Evolutionary conservation across 306 rosid species (phyloP).

Genomic region (Datisca glomerata): DNA sequence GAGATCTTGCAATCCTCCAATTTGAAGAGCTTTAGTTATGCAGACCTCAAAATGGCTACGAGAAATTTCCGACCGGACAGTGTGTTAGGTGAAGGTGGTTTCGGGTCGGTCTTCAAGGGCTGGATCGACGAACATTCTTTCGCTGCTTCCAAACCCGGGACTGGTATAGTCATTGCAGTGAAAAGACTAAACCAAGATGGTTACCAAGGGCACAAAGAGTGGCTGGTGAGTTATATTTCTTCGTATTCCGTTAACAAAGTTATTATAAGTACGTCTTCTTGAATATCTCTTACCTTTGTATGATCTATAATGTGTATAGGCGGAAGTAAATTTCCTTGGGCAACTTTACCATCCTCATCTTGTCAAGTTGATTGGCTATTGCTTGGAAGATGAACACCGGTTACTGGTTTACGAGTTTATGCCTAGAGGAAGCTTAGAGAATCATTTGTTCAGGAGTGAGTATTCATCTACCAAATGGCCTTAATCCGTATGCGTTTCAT

Average conservation of each 20-base stretch:
- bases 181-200: slow-evolving; percentile 53
- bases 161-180: slow-evolving; percentile 52
- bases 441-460: slow-evolving; percentile 63
- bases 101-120: slow-evolving; percentile 61
- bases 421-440: slow-evolving; percentile 67
- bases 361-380: slow-evolving; percentile 48
- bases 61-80: slow-evolving; percentile 53
- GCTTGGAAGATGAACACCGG: slow-evolving; percentile 52
- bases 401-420: slow-evolving; percentile 51
- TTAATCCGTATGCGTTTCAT: background rate
- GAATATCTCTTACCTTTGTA: too few species aligned
- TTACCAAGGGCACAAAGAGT: slow-evolving; percentile 47
- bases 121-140: slow-evolving; percentile 50
- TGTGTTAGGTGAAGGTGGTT: slow-evolving; percentile 58
- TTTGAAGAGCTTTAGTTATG: slow-evolving; percentile 23
- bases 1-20: slow-evolving; percentile 31
- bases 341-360: slow-evolving; percentile 54
- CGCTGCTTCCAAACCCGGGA: slow-evolving; percentile 44
- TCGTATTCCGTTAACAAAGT: background rate
- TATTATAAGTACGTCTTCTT: too few species aligned
- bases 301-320: slow-evolving; percentile 21
- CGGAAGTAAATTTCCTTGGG: slow-evolving; percentile 61
- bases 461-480: background rate
- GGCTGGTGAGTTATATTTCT: slow-evolving; percentile 47
- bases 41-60: slow-evolving; percentile 42